Evolutionary conservation across 371 early-diverging fungal species (phyloP).

Genomic region (Phascolomyces articulosus): DNA sequence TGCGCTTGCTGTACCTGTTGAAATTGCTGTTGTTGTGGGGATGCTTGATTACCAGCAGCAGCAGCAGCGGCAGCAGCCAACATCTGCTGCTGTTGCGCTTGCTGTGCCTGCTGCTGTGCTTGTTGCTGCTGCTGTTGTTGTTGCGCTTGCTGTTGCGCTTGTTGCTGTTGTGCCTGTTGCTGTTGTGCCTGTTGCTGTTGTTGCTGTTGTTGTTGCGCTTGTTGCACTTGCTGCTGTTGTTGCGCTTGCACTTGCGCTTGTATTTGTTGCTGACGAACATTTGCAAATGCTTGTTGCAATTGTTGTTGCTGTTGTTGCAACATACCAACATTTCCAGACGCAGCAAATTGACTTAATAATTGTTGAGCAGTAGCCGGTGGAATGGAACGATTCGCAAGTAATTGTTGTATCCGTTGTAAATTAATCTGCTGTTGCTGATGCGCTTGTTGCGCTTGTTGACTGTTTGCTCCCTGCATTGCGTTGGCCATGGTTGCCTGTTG

Average conservation of each 20-base stretch:
- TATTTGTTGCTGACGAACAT: conserved; percentile 13
- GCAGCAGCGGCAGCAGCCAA: conserved; percentile 16
- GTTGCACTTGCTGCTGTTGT: conserved; percentile 10
- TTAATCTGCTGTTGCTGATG: conserved; percentile 22
- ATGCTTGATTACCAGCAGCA: conserved; percentile 36
- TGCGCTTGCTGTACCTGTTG: not conserved
- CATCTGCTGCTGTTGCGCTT: conserved; percentile 7
- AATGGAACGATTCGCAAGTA: conserved; percentile 28
- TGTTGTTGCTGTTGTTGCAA: conserved; percentile 24
- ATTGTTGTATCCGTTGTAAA: conserved; percentile 37
- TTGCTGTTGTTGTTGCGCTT: conserved; percentile 17
- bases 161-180: conserved; percentile 15
- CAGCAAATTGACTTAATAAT: conserved; percentile 31
- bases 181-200: conserved; percentile 4
- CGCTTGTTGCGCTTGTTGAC: conserved; percentile 22
- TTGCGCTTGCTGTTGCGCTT: conserved; percentile 13
- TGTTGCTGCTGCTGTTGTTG: conserved; percentile 12
- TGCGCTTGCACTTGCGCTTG: conserved; percentile 14
- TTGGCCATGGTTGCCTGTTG: conserved; percentile 20
- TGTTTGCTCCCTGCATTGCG: conserved; percentile 3
- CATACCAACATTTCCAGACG: conserved; percentile 16
- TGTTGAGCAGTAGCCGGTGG: conserved; percentile 36
- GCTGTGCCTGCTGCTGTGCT: conserved; percentile 13
- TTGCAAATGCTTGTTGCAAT: conserved; percentile 12
- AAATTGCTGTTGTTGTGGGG: not conserved